Conservation (phyloP, 163 green algal genomes). For the Coccomyxa subellipsoidea region DNA sequence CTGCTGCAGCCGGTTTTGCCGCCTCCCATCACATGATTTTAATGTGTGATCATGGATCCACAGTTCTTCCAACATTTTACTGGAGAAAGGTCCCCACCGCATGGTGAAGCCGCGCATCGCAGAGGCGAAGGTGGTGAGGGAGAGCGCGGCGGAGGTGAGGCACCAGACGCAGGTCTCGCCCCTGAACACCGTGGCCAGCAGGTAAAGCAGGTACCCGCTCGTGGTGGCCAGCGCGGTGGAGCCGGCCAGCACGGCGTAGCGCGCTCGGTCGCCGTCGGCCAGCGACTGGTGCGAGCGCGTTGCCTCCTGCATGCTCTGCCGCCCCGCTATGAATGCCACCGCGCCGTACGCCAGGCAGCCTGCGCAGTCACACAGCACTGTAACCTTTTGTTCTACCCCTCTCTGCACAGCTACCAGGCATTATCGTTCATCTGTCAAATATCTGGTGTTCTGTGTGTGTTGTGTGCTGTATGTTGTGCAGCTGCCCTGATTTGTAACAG, state of each 20-base stretch:
- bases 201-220: conserved; percentile 59
- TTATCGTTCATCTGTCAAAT: no score
- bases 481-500: no score
- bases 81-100: conserved; percentile 16
- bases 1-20: no score
- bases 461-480: no score
- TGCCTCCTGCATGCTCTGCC: neutral
- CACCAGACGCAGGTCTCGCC: conserved; percentile 79
- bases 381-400: neutral
- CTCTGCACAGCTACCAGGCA: no score
- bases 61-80: no score
- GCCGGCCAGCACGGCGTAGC: conserved; percentile 35
- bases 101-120: conserved; percentile 21
- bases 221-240: conserved; percentile 46
- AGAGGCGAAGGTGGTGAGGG: conserved; percentile 41
- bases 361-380: neutral
- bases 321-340: conserved; percentile 45
- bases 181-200: conserved; percentile 61
- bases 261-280: neutral
- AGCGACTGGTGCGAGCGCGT: neutral
- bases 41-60: no score
- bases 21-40: no score
- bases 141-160: conserved; percentile 69
- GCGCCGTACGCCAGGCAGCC: conserved; percentile 60
- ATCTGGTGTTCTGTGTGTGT: no score